Evolutionary conservation across 176 grass and related monocot genomes (phyloP), one percentile per base, ranked within the genome.

Genomic region (Chloris gayana): DNA sequence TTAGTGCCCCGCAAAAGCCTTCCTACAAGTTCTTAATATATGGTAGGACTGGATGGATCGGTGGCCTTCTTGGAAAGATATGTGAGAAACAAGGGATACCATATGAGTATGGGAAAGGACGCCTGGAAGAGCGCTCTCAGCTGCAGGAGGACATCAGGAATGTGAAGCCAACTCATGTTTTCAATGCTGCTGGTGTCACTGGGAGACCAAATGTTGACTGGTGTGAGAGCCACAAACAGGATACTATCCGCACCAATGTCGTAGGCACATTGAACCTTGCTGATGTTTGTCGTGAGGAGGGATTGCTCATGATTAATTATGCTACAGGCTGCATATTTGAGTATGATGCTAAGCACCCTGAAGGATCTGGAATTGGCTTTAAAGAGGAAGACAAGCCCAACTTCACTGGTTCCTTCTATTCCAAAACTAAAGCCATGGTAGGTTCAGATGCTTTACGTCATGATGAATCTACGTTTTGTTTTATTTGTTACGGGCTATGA

Each of bases 371-470:
- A 32, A 86, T 93, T 61, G 91, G 91, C 44, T 93, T 93, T 63
- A 88, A 88, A 60, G 91, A 90, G 84, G 87, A 90, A 83, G 91
- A 93, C 67, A 87, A 7, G 2, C 87, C 91, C 5, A 93, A 93
- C 74, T 93, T 93, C 39, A 82, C 47, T 9, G 91, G 91, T 27
- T 93, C 91, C 37, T 93, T 76, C 38, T 93, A 93, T 73, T 93
- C 91, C 27, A 93, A 90, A 72, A 93, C 91, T 17, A 93, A 93
- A 83, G 91, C 88, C 27, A 86, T 93, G 82, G 91, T 93, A 93
- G 7, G 74, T 78, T 80, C 9, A 46, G 59, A 8, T 12, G 12
- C 59, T 64, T 17, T 11, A 8, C 25, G 68, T 37, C 14, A 57
- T 37, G 22, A 45, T 38, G 29, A 70, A 58, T 1, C 3, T 14